A percentile compares a stretch with the other conserved stretches of the same genome.
Evolutionary conservation across 2,329 filamentous ascomycete species (phyloP).

Genomic region (Aaosphaeria pasadenensis): DNA sequence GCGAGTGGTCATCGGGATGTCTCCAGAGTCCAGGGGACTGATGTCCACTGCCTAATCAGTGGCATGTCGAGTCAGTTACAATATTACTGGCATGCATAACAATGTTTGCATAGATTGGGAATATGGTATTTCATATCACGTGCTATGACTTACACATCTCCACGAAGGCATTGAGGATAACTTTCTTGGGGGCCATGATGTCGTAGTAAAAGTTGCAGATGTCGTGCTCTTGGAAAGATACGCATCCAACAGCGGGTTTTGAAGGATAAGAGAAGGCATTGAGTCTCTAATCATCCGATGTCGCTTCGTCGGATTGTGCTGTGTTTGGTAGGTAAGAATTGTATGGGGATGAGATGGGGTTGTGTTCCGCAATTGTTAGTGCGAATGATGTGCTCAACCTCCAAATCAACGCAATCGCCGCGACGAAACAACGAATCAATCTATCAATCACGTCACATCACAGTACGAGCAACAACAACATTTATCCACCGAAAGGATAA

Average conservation of each 20-base stretch:
- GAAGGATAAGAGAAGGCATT: constrained; percentile 1
- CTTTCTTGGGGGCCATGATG: constrained; percentile 29
- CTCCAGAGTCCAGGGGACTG: constrained; percentile 58
- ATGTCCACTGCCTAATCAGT: constrained; percentile 22
- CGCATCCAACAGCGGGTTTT: constrained; percentile 1
- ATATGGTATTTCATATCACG: constrained; percentile 7
- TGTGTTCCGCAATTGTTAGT: constrained; percentile 3
- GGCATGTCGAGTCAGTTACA: too few relatives aligned
- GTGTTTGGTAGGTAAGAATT: too few relatives aligned
- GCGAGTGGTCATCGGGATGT: constrained; percentile 63
- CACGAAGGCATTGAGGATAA: constrained; percentile 44
- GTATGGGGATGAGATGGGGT: not conserved
- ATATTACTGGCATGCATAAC: too few relatives aligned
- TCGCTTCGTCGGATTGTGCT: constrained; percentile 6
- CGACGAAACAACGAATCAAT: too few relatives aligned
- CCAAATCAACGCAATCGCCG: constrained; percentile 21
- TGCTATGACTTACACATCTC: constrained; percentile 34
- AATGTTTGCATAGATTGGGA: too few relatives aligned
- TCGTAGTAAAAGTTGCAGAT: constrained; percentile 10
- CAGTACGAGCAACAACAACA: too few relatives aligned
- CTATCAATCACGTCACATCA: too few relatives aligned
- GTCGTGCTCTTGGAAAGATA: constrained; percentile 9
- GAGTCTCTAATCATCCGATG: constrained; percentile 11
- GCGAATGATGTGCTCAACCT: constrained; percentile 26
- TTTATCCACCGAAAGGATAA: too few relatives aligned